Percentiles rank a stretch among this genome's conserved stretches.
These are phyloP conservation scores for Triadica sebifera DNA, from an alignment of 345 rosid species.

Conservation along the genomic window DNA sequence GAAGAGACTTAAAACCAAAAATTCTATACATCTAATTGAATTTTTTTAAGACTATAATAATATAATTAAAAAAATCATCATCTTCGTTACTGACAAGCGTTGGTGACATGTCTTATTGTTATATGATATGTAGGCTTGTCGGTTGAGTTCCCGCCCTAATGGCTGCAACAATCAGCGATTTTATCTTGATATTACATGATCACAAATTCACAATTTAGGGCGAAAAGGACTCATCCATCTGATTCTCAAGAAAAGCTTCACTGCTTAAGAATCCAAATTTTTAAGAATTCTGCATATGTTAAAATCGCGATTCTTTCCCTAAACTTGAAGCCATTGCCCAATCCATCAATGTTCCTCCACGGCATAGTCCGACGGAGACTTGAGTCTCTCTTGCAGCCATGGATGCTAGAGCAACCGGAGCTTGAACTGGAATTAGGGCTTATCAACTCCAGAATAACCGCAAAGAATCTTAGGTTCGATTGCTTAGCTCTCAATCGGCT, in stretches of 20 bases:
- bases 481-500: constrained; percentile 47
- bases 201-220: constrained; percentile 6
- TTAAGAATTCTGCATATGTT: not conserved
- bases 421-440: constrained; percentile 62
- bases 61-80: too few relatives aligned
- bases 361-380: constrained; percentile 49
- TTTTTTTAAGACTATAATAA: too few relatives aligned
- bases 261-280: not conserved
- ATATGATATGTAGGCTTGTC: too few relatives aligned
- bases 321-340: constrained; percentile 12
- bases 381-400: constrained; percentile 54
- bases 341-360: constrained; percentile 39
- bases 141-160: constrained; percentile 5
- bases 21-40: too few relatives aligned
- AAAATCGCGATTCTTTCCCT: constrained; percentile 17
- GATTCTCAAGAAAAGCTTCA: not conserved
- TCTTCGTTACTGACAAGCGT: too few relatives aligned
- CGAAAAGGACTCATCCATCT: not conserved
- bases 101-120: too few relatives aligned
- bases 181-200: not conserved
- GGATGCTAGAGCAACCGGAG: constrained; percentile 66
- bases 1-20: too few relatives aligned
- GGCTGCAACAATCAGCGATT: not conserved
- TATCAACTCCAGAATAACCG: constrained; percentile 43
- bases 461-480: constrained; percentile 49